Percentiles rank a stretch among this genome's conserved stretches.
These are phyloP conservation scores for Rhodomyrtus psidioides DNA, from an alignment of 441 rosid genomes.

Conservation along the genomic window DNA sequence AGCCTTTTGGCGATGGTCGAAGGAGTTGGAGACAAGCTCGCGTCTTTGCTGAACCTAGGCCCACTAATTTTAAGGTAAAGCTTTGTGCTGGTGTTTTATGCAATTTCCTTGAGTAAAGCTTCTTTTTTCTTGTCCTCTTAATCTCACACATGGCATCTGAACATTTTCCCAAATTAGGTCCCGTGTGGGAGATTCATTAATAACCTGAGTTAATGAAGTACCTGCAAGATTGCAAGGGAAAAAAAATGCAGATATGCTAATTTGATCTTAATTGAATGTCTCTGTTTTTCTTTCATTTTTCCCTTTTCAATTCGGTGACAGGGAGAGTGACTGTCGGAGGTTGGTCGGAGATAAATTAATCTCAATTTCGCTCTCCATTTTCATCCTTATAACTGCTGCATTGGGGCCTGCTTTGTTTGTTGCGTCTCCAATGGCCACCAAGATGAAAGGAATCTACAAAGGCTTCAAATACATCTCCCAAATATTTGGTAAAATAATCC, in stretches of 20 bases:
- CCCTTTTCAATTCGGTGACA: neutral
- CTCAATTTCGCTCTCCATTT: neutral
- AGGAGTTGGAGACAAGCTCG: conserved; percentile 3
- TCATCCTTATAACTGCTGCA: neutral
- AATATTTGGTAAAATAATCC: conserved; percentile 51
- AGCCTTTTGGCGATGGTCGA: conserved; percentile 5
- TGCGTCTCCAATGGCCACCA: conserved; percentile 45
- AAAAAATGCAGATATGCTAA: neutral
- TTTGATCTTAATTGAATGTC: neutral
- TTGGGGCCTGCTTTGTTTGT: neutral
- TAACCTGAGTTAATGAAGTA: neutral
- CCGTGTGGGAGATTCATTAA: neutral
- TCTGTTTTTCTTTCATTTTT: neutral
- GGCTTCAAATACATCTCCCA: conserved; percentile 81
- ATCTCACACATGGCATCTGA: neutral
- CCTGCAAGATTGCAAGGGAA: neutral
- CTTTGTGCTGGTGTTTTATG: neutral
- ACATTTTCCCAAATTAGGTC: neutral
- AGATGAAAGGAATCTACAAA: conserved; percentile 80
- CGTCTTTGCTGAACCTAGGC: conserved; percentile 14
- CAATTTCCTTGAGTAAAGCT: neutral
- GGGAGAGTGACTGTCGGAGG: neutral
- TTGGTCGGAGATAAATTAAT: neutral
- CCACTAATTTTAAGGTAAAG: neutral
- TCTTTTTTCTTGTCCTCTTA: neutral